Conservation (phyloP, 768 basidiomycete genomes). For the Coprinopsis marcescibilis region DNA sequence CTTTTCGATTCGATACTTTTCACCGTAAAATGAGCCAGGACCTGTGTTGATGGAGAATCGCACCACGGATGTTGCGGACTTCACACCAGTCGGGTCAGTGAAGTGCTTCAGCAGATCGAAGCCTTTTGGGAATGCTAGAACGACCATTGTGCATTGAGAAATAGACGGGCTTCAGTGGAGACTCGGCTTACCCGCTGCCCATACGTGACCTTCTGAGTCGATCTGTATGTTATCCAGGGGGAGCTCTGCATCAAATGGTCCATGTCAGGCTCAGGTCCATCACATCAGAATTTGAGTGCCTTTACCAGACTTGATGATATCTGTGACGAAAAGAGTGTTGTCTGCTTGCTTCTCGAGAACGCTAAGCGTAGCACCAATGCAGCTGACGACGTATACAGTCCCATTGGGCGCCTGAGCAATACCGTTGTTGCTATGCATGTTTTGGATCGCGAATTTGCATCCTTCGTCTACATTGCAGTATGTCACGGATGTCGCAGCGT, state of each 20-base stretch:
- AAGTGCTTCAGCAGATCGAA: slow-evolving; percentile 35
- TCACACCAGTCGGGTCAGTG: slow-evolving; percentile 29
- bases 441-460: slow-evolving; percentile 52
- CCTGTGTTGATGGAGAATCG: slow-evolving; percentile 51
- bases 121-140: slow-evolving; percentile 38
- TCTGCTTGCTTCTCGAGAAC: slow-evolving; percentile 57
- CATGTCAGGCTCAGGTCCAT: not conserved
- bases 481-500: slow-evolving; percentile 44
- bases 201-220: slow-evolving; percentile 54
- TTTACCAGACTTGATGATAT: slow-evolving; percentile 50
- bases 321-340: slow-evolving; percentile 48
- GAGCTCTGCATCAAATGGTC: slow-evolving; percentile 30
- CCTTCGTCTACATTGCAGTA: slow-evolving; percentile 58
- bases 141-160: not conserved
- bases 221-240: slow-evolving; percentile 57
- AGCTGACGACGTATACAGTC: slow-evolving; percentile 57
- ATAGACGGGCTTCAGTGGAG: not conserved
- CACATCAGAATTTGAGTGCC: not conserved
- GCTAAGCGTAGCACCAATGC: slow-evolving; percentile 36
- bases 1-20: slow-evolving; percentile 56
- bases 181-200: slow-evolving; percentile 56
- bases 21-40: slow-evolving; percentile 45
- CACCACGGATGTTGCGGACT: slow-evolving; percentile 44
- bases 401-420: slow-evolving; percentile 52
- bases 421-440: slow-evolving; percentile 56